These are phyloP conservation scores for Selenicereus undatus DNA, from an alignment of 148 eudicot genomes.

Conservation along the genomic window DNA sequence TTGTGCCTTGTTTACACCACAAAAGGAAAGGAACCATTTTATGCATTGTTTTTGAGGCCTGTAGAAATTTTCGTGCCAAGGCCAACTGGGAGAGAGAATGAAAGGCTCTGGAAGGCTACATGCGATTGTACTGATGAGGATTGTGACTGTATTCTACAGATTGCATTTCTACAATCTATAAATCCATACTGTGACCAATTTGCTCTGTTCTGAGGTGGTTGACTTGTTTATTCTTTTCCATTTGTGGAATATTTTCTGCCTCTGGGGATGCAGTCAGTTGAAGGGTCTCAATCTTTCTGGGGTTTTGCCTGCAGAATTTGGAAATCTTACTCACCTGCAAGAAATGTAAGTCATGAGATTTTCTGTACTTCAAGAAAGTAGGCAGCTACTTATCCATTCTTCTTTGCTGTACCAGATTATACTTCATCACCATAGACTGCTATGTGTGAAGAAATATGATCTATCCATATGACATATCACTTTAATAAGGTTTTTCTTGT, in stretches of 20 bases:
- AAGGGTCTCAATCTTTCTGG: conserved; percentile 67
- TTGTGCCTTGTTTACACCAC: too few relatives aligned
- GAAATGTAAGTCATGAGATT: conserved; percentile 47
- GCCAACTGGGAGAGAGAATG: too few relatives aligned
- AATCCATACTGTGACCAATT: neutral
- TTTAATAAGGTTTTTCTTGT: conserved; percentile 7
- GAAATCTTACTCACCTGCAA: conserved; percentile 38
- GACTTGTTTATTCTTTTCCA: neutral
- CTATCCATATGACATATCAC: neutral
- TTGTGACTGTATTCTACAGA: neutral
- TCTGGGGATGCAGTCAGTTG: conserved; percentile 35
- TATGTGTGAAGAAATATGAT: neutral
- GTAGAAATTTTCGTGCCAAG: too few relatives aligned
- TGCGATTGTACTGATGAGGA: neutral
- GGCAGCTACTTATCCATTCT: neutral
- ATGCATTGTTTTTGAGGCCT: too few relatives aligned
- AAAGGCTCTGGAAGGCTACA: neutral
- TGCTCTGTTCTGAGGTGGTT: neutral
- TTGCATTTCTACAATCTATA: neutral
- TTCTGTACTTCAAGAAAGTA: neutral
- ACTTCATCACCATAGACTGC: neutral
- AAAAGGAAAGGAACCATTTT: too few relatives aligned
- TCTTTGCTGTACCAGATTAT: neutral
- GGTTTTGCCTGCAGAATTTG: conserved; percentile 53
- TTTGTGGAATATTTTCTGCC: neutral